phyloP scores from a whole-genome alignment of 208 protist genomes.

The Trypanosoma melophagium region DNA sequence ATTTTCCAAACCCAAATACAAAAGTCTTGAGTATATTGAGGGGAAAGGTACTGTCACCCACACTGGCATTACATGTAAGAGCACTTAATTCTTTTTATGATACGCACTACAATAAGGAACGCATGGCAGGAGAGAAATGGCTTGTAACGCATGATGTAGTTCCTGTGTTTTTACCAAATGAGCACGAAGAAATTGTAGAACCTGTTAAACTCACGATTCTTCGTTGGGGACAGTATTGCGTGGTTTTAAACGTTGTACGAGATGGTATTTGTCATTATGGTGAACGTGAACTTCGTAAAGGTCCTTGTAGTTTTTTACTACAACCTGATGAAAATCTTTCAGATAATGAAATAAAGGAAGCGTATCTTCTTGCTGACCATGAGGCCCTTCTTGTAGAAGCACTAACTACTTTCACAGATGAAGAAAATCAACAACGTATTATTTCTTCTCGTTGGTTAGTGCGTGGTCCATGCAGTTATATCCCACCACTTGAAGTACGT shows the following conservation, averaged over 20 bases:
- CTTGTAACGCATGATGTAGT: slow-evolving; percentile 67
- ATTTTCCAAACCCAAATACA: slow-evolving; percentile 69
- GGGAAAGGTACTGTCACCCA: slow-evolving; percentile 64
- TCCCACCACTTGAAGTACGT: slow-evolving; percentile 90
- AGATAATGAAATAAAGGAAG: slow-evolving; percentile 29
- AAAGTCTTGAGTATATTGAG: slow-evolving; percentile 53
- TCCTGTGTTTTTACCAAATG: slow-evolving; percentile 56
- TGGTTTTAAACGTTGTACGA: slow-evolving; percentile 19
- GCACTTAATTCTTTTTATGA: slow-evolving; percentile 79
- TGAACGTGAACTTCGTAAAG: slow-evolving; percentile 30
- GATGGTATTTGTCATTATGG: slow-evolving; percentile 23
- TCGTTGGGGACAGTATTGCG: slow-evolving; percentile 32
- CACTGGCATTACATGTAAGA: slow-evolving; percentile 75
- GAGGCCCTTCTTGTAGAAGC: slow-evolving; percentile 73
- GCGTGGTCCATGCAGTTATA: slow-evolving; percentile 87
- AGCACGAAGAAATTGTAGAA: slow-evolving; percentile 55
- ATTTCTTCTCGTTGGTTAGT: slow-evolving; percentile 94
- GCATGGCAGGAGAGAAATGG: slow-evolving; percentile 66
- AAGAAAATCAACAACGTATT: slow-evolving; percentile 11
- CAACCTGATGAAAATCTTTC: slow-evolving; percentile 58
- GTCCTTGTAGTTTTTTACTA: slow-evolving; percentile 59
- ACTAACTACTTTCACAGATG: slow-evolving; percentile 41
- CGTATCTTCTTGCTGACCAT: slow-evolving; percentile 36
- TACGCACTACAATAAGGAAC: slow-evolving; percentile 22
- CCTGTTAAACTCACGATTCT: slow-evolving; percentile 19